These are phyloP conservation scores for Thelonectria blattea DNA, from an alignment of 2,329 filamentous ascomycete genomes.

Conservation along the genomic window DNA sequence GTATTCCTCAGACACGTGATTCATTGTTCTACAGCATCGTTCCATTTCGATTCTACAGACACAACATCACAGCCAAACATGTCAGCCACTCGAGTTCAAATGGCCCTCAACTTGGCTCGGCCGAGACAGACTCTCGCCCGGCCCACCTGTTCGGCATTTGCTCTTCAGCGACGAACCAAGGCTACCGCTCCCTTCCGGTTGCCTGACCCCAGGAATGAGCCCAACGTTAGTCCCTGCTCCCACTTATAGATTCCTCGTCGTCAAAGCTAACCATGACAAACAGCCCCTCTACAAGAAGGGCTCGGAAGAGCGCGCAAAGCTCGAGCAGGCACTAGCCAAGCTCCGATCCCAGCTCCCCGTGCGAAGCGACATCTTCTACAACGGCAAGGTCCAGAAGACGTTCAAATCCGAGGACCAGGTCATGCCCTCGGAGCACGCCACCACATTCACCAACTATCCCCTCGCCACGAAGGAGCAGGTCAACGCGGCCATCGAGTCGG, in stretches of 20 bases:
- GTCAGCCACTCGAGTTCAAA: conserved; percentile 22
- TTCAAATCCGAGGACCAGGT: conserved; percentile 39
- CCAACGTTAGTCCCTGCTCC: conserved; percentile 35
- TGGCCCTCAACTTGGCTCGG: conserved; percentile 26
- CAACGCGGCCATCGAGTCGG: conserved; percentile 73
- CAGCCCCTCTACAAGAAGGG: conserved; percentile 41
- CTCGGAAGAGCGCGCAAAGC: conserved; percentile 39
- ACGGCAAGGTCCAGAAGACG: conserved; percentile 37
- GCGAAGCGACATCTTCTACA: conserved; percentile 42
- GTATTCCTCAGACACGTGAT: not conserved
- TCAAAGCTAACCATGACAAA: not conserved
- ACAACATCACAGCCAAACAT: conserved; percentile 22
- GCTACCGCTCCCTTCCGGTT: conserved; percentile 41
- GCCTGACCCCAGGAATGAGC: conserved; percentile 42
- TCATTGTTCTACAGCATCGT: not conserved
- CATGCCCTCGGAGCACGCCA: conserved; percentile 44
- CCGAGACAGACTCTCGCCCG: conserved; percentile 27
- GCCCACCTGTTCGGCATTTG: conserved; percentile 16
- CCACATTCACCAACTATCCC: conserved; percentile 44
- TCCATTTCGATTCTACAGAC: not conserved
- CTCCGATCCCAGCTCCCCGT: conserved; percentile 42
- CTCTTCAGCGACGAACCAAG: conserved; percentile 34
- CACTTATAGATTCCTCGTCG: not conserved
- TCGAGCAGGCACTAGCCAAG: conserved; percentile 39
- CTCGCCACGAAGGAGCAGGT: conserved; percentile 43